A percentile compares a stretch with the other conserved stretches of the same genome.
Conservation (phyloP, 768 basidiomycete genomes). For the Sporobolomyces phaffii region DNA sequence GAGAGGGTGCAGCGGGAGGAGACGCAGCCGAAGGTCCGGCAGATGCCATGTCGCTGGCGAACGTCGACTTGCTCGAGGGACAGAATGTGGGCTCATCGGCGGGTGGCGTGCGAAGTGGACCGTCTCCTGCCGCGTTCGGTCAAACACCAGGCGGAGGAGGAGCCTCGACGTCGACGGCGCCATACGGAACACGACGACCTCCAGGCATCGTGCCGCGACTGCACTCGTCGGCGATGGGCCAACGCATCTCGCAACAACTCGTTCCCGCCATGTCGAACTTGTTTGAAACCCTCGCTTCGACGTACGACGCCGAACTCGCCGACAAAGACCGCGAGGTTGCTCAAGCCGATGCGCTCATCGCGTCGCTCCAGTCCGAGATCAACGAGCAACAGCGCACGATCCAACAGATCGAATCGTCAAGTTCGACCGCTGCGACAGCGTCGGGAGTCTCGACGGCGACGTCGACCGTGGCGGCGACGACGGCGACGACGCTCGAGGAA, state of each 20-base stretch:
- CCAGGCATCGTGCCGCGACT: conserved; percentile 50
- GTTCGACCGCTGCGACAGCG: no score
- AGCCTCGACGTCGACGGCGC: background rate
- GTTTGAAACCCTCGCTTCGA: conserved; percentile 77
- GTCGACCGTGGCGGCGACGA: conserved; percentile 36
- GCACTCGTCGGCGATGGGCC: conserved; percentile 76
- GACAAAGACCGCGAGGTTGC: conserved; percentile 85
- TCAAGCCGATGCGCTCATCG: conserved; percentile 78
- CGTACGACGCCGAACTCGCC: conserved; percentile 84
- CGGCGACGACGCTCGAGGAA: conserved; percentile 62
- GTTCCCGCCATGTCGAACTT: conserved; percentile 77
- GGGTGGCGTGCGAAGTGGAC: no score
- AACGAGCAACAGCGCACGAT: conserved; percentile 74
- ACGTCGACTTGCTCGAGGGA: background rate
- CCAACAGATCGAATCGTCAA: conserved; percentile 62
- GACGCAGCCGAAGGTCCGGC: no score
- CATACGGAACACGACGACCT: background rate
- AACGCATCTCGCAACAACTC: conserved; percentile 76
- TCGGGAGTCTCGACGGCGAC: conserved; percentile 25
- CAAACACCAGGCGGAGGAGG: background rate
- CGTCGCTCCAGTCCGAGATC: conserved; percentile 83
- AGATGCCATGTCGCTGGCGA: background rate
- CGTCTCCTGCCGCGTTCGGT: no score
- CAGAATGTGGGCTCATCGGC: no score
- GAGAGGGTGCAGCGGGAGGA: no score